These are phyloP conservation scores for Mortierella sp. DNA, from an alignment of 371 early-diverging fungal species.

Conservation along the genomic window DNA sequence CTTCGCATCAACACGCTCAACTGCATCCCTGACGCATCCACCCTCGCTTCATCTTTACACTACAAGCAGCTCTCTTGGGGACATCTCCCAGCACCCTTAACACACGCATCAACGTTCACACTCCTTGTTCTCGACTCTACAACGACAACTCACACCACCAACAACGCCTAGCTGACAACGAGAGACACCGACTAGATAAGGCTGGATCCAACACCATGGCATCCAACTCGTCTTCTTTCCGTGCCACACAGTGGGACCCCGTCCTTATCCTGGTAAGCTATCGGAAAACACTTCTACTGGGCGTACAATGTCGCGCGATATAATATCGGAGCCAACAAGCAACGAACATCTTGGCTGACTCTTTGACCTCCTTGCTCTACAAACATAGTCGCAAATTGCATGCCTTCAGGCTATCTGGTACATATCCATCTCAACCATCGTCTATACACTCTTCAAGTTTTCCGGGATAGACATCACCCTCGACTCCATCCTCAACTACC, in stretches of 20 bases:
- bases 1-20: neutral
- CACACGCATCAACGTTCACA: neutral
- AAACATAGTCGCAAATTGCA: slow-evolving; percentile 64
- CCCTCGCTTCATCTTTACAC: neutral
- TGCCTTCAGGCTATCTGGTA: slow-evolving; percentile 76
- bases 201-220: slow-evolving; percentile 30
- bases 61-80: neutral
- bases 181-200: neutral
- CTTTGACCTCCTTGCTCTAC: neutral
- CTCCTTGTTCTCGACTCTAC: neutral
- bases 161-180: neutral
- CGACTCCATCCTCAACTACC: slow-evolving; percentile 74
- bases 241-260: slow-evolving; percentile 59
- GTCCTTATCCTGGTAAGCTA: slow-evolving; percentile 47
- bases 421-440: slow-evolving; percentile 67
- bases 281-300: neutral
- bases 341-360: neutral
- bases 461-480: slow-evolving; percentile 77
- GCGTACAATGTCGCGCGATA: neutral
- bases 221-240: slow-evolving; percentile 37
- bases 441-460: slow-evolving; percentile 68
- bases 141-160: neutral
- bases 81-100: neutral
- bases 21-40: neutral
- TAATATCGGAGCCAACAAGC: neutral